phyloP scores from a whole-genome alignment of 768 basidiomycete genomes.

The Phylloporus sp. region DNA sequence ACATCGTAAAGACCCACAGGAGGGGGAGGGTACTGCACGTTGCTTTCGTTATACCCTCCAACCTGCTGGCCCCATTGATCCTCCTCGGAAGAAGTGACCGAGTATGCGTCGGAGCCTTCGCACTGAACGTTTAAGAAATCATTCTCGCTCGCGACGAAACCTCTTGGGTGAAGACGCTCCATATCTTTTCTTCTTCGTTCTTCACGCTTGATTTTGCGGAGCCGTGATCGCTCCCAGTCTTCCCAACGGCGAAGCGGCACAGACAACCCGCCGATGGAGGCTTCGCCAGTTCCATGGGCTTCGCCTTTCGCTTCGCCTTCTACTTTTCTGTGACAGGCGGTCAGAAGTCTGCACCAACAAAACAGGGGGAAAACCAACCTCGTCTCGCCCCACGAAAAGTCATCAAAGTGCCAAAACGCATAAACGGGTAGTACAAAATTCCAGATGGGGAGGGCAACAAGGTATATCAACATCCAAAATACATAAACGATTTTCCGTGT shows the following conservation, averaged over 20 bases:
- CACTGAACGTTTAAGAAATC: slow-evolving; percentile 64
- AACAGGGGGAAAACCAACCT: slow-evolving; percentile 47
- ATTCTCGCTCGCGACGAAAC: slow-evolving; percentile 57
- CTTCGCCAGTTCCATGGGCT: slow-evolving; percentile 68
- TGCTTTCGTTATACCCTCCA: slow-evolving; percentile 90
- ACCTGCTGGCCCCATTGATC: slow-evolving; percentile 96
- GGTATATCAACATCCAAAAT: slow-evolving; percentile 97
- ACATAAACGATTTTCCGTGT: slow-evolving; percentile 94
- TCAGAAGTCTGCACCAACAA: slow-evolving; percentile 8
- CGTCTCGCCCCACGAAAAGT: slow-evolving; percentile 99
- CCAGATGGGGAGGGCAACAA: slow-evolving; percentile 91
- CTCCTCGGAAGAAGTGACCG: slow-evolving; percentile 82
- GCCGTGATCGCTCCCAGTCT: slow-evolving; percentile 95
- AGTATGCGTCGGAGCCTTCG: slow-evolving; percentile 76
- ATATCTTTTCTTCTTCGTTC: slow-evolving; percentile 77
- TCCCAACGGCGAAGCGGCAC: slow-evolving; percentile 99
- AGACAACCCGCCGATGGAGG: slow-evolving; percentile 45
- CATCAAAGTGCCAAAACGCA: slow-evolving; percentile 99
- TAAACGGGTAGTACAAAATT: slow-evolving; percentile 92
- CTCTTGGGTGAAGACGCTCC: slow-evolving; percentile 69
- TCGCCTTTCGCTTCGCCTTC: slow-evolving; percentile 82
- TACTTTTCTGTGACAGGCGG: slow-evolving; percentile 63
- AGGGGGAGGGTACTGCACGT: slow-evolving; percentile 73
- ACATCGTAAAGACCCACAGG: slow-evolving; percentile 62
- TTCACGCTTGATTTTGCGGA: slow-evolving; percentile 87